Evolutionary conservation across 345 rosid species (phyloP), one percentile per base, ranked within the genome.

Genomic region (Hypericum androsaemum): DNA sequence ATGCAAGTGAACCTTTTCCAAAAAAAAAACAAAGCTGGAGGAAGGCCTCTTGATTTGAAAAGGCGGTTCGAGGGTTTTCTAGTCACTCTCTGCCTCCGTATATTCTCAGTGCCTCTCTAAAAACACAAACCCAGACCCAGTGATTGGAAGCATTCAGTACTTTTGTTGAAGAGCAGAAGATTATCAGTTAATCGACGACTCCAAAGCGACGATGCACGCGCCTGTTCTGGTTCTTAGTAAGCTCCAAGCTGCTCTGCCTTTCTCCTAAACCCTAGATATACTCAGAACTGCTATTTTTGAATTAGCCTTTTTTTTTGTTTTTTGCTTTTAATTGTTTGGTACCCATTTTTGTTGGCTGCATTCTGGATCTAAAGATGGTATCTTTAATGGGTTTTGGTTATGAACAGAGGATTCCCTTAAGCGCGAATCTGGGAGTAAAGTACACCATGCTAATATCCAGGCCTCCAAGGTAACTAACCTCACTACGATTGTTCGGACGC

Each of bases 381-480:
- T 58, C 13, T 17, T 13, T 32, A 15, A 32, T 6, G 15, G 35
- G 39, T 51, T 58, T 22, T 14, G 39, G 9, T 59, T 69, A 36
- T 69, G 57, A 39, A 28, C 82, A 92, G 98, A 85, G 81, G 96
- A 88, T 71, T 88, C 98, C 0, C 61, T 92, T 75, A 84, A 92
- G 52, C 96, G 96, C 10, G 96, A 92, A 68, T 81, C 98, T 41
- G 98, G 98, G 57, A 57, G 63, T n/a, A 92, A 79, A 71, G 95
- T 88, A 22, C 95, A 88, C 10, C 95, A 75, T 88, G 86, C 75
- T 64, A 90, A 90, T 64, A 84, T 88, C 55, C 94, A 88, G 59
- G 95, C 96, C 43, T 78, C 98, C 0, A 83, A 85, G 95, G 89
- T 78, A 48, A 15, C 14, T 5, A 47, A 37, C 47, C 6, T 5